phyloP scores from a whole-genome alignment of 225 moss, liverwort and hornwort species.

The Physcomitrium patens region DNA sequence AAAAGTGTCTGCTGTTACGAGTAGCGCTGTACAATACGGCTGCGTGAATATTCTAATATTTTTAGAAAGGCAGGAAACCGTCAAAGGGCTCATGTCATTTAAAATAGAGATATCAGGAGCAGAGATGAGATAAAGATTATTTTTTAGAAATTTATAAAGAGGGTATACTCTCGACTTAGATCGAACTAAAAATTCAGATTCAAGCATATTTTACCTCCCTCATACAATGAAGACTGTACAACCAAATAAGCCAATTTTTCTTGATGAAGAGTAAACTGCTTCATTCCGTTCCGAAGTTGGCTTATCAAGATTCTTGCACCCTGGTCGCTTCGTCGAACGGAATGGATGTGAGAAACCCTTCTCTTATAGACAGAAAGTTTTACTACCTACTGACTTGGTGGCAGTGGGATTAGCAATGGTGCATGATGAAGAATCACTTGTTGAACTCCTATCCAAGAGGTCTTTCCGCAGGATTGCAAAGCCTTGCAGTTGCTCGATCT shows the following conservation, averaged over 20 bases:
- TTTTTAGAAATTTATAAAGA: too few species aligned
- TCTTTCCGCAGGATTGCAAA: conserved; percentile 38
- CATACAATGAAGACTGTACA: too few species aligned
- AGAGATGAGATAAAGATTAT: too few species aligned
- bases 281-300: not conserved
- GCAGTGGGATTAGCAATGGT: conserved; percentile 1
- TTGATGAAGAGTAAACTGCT: too few species aligned
- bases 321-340: not conserved
- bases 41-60: not conserved
- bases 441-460: not conserved
- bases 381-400: not conserved
- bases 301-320: not conserved
- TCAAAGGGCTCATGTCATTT: too few species aligned
- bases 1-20: not conserved
- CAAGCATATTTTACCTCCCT: too few species aligned
- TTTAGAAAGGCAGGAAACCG: too few species aligned
- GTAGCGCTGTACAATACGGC: not conserved
- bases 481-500: conserved; percentile 53
- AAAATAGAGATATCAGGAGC: too few species aligned
- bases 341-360: not conserved
- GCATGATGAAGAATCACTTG: not conserved
- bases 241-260: not conserved
- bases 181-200: not conserved
- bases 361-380: not conserved
- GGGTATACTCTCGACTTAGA: too few species aligned